A percentile compares a stretch with the other conserved stretches of the same genome.
phyloP scores from a whole-genome alignment of 768 basidiomycete genomes.

The Flagelloscypha sp. region DNA sequence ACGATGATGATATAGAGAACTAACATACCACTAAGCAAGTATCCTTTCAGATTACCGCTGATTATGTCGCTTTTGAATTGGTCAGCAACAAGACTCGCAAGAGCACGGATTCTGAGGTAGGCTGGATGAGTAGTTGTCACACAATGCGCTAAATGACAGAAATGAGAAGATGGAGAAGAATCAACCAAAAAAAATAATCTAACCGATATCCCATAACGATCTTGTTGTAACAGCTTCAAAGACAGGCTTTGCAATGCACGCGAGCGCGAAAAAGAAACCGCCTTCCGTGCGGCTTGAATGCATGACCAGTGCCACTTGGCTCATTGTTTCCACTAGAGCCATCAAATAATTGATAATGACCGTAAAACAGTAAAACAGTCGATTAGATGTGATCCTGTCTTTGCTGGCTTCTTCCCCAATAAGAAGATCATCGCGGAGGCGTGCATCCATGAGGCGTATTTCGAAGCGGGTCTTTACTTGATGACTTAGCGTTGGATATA shows the following conservation, averaged over 20 bases:
- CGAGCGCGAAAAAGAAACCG: constrained; percentile 25
- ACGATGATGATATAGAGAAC: background rate
- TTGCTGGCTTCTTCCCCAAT: too few species aligned
- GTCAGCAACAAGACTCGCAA: constrained; percentile 19
- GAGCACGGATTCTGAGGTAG: constrained; percentile 22
- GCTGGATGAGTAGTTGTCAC: constrained; percentile 21
- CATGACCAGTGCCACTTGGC: constrained; percentile 24
- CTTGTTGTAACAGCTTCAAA: constrained; percentile 11
- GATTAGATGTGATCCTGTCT: too few species aligned
- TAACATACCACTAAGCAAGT: constrained; percentile 9
- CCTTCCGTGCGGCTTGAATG: constrained; percentile 23
- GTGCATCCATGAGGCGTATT: too few species aligned
- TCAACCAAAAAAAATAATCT: background rate
- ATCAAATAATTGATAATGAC: constrained; percentile 15
- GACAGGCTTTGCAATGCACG: constrained; percentile 26
- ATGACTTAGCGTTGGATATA: too few species aligned
- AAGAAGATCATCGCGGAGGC: too few species aligned
- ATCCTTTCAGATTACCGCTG: constrained; percentile 21
- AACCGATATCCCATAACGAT: constrained; percentile 24
- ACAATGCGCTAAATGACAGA: constrained; percentile 17
- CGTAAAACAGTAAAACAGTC: too few species aligned
- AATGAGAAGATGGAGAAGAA: background rate
- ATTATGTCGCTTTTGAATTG: constrained; percentile 30
- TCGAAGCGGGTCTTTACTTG: too few species aligned
- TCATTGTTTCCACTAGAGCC: constrained; percentile 14